A percentile compares a stretch with the other conserved stretches of the same genome.
These are phyloP conservation scores for Bombardia bombarda DNA, from an alignment of 495 filamentous ascomycete genomes.

Conservation along the genomic window DNA sequence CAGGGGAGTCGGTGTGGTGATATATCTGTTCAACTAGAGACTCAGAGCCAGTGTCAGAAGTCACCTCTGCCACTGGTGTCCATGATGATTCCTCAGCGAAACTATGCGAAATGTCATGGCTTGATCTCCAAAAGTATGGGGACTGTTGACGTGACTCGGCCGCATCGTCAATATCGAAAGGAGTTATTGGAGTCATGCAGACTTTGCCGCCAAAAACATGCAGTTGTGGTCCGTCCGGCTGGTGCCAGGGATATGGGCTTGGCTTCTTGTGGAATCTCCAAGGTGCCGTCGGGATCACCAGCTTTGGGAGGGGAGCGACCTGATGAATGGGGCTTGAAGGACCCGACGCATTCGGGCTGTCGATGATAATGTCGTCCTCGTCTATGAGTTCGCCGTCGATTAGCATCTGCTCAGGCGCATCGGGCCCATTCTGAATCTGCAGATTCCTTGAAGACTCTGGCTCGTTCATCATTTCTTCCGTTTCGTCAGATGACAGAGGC, in stretches of 20 bases:
- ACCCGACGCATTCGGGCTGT: conserved; percentile 2
- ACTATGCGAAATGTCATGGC: background rate
- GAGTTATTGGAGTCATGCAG: conserved; percentile 22
- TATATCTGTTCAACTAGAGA: too few relatives aligned
- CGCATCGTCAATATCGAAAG: conserved; percentile 10
- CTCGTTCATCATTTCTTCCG: background rate
- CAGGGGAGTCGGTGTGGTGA: too few relatives aligned
- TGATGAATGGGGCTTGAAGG: background rate
- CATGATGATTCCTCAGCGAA: background rate
- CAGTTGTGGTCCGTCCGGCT: conserved; percentile 5
- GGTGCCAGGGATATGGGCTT: conserved; percentile 15
- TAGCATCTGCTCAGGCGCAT: conserved; percentile 1
- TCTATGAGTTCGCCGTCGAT: conserved; percentile 14
- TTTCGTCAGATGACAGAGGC: too few relatives aligned
- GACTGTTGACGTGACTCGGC: background rate
- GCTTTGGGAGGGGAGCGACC: conserved; percentile 2
- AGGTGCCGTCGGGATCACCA: conserved; percentile 10
- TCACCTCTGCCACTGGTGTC: too few relatives aligned
- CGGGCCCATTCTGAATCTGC: conserved; percentile 1
- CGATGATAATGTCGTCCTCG: conserved; percentile 11
- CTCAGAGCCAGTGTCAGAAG: too few relatives aligned
- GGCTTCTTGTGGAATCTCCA: conserved; percentile 14
- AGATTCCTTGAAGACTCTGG: background rate
- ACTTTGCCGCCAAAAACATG: conserved; percentile 18
- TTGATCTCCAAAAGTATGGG: conserved; percentile 1